Evolutionary conservation across 176 grass and related monocot species (phyloP).

Genomic region (Cenchrus purpureus): DNA sequence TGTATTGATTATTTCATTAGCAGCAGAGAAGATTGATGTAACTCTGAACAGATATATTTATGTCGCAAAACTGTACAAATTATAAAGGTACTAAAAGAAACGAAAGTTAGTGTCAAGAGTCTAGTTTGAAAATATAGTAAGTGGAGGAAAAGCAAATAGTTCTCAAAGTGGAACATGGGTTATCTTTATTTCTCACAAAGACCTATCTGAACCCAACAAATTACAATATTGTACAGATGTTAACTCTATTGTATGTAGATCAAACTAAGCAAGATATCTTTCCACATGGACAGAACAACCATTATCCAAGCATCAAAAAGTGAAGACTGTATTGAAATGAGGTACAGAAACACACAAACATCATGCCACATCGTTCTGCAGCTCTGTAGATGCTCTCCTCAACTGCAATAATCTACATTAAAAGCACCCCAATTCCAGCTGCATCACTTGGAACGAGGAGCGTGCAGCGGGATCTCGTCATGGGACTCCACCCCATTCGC

Average conservation of each 20-base stretch:
- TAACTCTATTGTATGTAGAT: constrained; percentile 39
- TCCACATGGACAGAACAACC: constrained; percentile 16
- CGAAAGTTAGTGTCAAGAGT: not conserved
- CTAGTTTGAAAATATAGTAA: not conserved
- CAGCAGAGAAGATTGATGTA: not conserved
- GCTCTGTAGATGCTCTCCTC: not conserved
- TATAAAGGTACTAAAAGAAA: not conserved
- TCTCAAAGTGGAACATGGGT: not conserved
- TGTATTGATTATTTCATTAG: not conserved
- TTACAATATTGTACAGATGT: constrained; percentile 48
- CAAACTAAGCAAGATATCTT: constrained; percentile 28
- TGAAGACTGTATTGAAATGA: constrained; percentile 31
- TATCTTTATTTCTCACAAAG: constrained; percentile 44
- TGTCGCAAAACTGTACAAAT: not conserved
- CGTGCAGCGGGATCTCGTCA: constrained; percentile 44
- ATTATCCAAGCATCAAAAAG: constrained; percentile 29
- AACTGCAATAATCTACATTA: constrained; percentile 24
- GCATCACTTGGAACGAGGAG: constrained; percentile 45
- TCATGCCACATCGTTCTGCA: not conserved
- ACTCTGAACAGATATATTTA: not conserved
- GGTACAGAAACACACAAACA: constrained; percentile 37
- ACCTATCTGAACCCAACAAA: constrained; percentile 29
- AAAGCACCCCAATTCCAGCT: not conserved
- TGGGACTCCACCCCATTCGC: constrained; percentile 41
- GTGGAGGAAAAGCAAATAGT: not conserved